These are phyloP conservation scores for Lactarius akahatsu DNA, from an alignment of 768 basidiomycete genomes.

Conservation along the genomic window DNA sequence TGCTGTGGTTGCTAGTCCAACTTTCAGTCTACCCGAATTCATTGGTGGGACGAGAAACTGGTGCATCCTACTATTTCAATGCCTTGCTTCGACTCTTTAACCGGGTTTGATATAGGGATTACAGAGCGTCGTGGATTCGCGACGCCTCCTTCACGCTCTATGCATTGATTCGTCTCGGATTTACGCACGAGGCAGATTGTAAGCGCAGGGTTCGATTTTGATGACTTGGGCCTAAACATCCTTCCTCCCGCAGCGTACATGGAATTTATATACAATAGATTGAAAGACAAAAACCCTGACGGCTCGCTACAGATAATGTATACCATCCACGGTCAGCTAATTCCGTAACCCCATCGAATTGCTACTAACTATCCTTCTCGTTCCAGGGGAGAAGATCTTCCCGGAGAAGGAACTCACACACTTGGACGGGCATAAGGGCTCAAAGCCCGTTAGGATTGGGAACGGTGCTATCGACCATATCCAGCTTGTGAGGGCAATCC, in stretches of 20 bases:
- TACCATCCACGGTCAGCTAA: constrained; percentile 75
- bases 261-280: constrained; percentile 85
- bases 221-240: constrained; percentile 16
- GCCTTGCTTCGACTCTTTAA: not conserved
- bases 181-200: constrained; percentile 91
- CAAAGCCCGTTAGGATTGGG: constrained; percentile 84
- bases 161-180: constrained; percentile 89
- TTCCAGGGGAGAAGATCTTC: constrained; percentile 63
- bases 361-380: not conserved
- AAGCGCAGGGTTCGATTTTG: constrained; percentile 26
- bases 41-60: constrained; percentile 91
- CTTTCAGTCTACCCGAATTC: constrained; percentile 90
- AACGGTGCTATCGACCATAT: constrained; percentile 96
- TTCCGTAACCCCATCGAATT: not conserved
- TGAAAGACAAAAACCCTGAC: constrained; percentile 82
- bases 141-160: constrained; percentile 96
- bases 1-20: constrained; percentile 92
- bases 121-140: constrained; percentile 85
- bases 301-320: constrained; percentile 96
- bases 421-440: constrained; percentile 85
- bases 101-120: constrained; percentile 12
- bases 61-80: constrained; percentile 40
- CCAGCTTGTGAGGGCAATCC: constrained; percentile 58
- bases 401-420: constrained; percentile 80
- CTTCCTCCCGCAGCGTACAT: constrained; percentile 60